phyloP scores from a whole-genome alignment of 495 filamentous ascomycete species.

The Tuber aestivum region DNA sequence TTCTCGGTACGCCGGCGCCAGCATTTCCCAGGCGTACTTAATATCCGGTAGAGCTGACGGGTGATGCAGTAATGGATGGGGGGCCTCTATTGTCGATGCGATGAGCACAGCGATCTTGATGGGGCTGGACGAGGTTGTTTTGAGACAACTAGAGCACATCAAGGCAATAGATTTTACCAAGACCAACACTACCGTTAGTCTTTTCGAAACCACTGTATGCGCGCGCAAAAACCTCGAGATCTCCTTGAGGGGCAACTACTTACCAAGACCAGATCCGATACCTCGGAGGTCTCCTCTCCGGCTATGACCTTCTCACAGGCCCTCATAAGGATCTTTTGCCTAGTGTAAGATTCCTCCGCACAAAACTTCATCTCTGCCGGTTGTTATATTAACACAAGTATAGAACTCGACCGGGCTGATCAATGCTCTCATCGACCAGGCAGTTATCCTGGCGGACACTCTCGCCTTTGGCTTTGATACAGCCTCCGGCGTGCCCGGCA shows the following conservation, averaged over 20 bases:
- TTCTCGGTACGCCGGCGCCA: constrained; percentile 54
- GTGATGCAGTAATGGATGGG: constrained; percentile 69
- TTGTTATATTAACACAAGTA: constrained; percentile 9
- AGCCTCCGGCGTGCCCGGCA: constrained; percentile 67
- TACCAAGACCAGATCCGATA: constrained; percentile 59
- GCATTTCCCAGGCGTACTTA: constrained; percentile 6
- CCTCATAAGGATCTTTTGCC: constrained; percentile 54
- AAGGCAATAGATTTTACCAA: constrained; percentile 61
- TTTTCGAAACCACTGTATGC: constrained; percentile 72
- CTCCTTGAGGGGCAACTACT: neutral
- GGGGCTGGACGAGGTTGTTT: constrained; percentile 60
- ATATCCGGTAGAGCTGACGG: constrained; percentile 14
- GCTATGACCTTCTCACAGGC: constrained; percentile 72
- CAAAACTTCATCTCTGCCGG: neutral
- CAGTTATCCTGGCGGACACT: constrained; percentile 61
- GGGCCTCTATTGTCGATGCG: constrained; percentile 76
- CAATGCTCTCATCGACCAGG: constrained; percentile 56
- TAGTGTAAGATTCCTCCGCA: constrained; percentile 30
- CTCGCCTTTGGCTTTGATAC: constrained; percentile 76
- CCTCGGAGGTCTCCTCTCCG: constrained; percentile 71
- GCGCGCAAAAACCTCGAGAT: neutral
- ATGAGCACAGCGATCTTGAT: constrained; percentile 76
- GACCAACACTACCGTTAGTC: constrained; percentile 56
- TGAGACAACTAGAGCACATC: constrained; percentile 64
- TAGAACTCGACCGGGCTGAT: constrained; percentile 45